Evolutionary conservation across 805 yeast species (phyloP).

Genomic region (Myxozyma neotropica): DNA sequence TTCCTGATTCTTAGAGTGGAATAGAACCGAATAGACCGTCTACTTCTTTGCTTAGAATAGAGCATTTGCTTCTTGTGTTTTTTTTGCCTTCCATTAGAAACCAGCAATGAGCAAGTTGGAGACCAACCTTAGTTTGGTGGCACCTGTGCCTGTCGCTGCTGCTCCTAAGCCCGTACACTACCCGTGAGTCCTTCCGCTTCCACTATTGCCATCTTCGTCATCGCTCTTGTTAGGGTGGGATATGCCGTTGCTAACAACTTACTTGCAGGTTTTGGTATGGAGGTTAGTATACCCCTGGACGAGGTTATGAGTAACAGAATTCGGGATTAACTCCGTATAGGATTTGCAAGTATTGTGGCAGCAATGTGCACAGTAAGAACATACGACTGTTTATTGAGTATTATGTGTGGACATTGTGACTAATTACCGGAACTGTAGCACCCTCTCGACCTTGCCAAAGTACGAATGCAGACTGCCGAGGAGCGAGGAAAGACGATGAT

Average conservation of each 20-base stretch:
- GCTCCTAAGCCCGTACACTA: conserved; percentile 32
- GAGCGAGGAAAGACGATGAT: conserved; percentile 64
- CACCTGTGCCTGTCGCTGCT: not conserved
- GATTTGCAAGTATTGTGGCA: conserved; percentile 45
- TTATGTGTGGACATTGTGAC: not conserved
- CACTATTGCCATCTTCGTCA: no score
- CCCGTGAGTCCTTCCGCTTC: conserved; percentile 43
- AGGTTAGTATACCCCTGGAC: conserved; percentile 36
- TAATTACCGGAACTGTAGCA: conserved; percentile 45
- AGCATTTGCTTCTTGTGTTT: no score
- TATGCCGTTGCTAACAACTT: not conserved
- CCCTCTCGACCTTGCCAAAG: conserved; percentile 85
- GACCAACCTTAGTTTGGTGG: not conserved
- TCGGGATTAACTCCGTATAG: conserved; percentile 17
- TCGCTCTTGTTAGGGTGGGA: no score
- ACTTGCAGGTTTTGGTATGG: conserved; percentile 48
- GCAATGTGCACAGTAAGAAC: conserved; percentile 42
- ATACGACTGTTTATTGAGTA: not conserved
- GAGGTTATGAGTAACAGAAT: conserved; percentile 2
- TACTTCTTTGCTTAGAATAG: no score
- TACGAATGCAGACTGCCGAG: conserved; percentile 77
- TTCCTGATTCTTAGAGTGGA: not conserved
- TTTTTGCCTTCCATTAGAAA: no score
- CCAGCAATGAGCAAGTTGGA: not conserved
- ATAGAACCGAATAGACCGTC: not conserved